Base-by-base conservation (phyloP, 441 rosid genomes). In the Gossypium gossypioides region DNA sequence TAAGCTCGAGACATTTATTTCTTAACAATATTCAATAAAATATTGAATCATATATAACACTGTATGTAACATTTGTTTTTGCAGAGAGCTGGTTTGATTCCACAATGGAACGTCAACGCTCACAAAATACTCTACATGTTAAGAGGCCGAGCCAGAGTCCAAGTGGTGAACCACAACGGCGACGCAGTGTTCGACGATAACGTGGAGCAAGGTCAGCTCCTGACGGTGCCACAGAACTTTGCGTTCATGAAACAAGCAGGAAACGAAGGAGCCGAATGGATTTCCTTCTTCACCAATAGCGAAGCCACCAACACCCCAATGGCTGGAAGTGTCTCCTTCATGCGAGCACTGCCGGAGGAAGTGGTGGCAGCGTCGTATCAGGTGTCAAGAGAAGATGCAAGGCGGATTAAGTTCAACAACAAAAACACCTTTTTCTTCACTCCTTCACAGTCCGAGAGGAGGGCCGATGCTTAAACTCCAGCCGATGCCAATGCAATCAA, bases 41-140 rank as follows among this genome's bases (percentile, higher is more conserved):
- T 7, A 19, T 1, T 19, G 52, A 3, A 40, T 63, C 24, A 40
- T 7, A 16, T 18, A 42, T 59, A 25, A n/a, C 40, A 12, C 37
- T 25, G 7, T 12, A 58, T 46, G 15, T 46, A n/a, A 46, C 4
- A 46, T 10, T 13, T 46, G 2, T 37, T 46, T 12, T 46, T 46
- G 73, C 83, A 89, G 97, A 82, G 83, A 19, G 85, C 89, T 16
- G 70, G 85, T 3, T 67, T 88, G 83, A 72, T 80, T 15, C 97
- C 97, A 25, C 89, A 87, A 76, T 93, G 88, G 88, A 77, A 80
- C 82, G 21, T 78, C 72, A 89, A 89, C 69, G 89, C 93, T 1
- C 88, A 90, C 81, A 83, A 84, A 69, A 18, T 93, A 25, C 51
- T 87, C 3, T 91, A 89, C 82, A 90, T 74, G 9, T 71, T 89